These are phyloP conservation scores for Cyclotella cryptica DNA, from an alignment of 108 stramenopile genomes.

Conservation along the genomic window DNA sequence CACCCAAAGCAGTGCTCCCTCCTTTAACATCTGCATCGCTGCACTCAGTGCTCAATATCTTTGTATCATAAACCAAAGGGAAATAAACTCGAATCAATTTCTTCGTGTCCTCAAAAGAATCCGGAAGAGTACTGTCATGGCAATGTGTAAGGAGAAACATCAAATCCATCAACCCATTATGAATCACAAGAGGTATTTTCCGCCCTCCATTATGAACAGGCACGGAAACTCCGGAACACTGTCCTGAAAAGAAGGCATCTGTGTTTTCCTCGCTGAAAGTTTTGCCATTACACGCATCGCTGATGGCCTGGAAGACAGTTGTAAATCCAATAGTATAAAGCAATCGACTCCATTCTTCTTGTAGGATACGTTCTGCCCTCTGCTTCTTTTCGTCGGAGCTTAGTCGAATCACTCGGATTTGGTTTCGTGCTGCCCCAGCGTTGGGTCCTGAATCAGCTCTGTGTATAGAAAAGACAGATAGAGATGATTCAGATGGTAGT, in stretches of 20 bases:
- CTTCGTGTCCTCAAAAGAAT: slow-evolving; percentile 66
- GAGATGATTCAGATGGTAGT: not conserved
- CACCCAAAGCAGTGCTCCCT: slow-evolving; percentile 60
- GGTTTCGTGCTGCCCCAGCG: slow-evolving; percentile 48
- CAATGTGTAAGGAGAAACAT: slow-evolving; percentile 85
- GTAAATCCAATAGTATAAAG: slow-evolving; percentile 72
- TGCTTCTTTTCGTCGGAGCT: slow-evolving; percentile 59
- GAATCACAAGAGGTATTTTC: slow-evolving; percentile 78
- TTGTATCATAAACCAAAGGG: slow-evolving; percentile 82
- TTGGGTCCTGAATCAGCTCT: slow-evolving; percentile 34
- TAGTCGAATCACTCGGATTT: slow-evolving; percentile 73
- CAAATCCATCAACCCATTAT: slow-evolving; percentile 89
- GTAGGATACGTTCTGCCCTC: slow-evolving; percentile 55
- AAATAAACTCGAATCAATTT: slow-evolving; percentile 66
- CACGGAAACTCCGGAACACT: slow-evolving; percentile 14
- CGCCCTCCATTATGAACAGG: slow-evolving; percentile 17
- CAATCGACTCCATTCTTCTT: slow-evolving; percentile 69
- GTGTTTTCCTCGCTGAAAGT: slow-evolving; percentile 25
- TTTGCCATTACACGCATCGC: slow-evolving; percentile 68
- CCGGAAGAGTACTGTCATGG: slow-evolving; percentile 64
- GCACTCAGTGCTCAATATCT: slow-evolving; percentile 70
- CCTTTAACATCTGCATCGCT: slow-evolving; percentile 51
- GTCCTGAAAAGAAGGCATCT: slow-evolving; percentile 25
- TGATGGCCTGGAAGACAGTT: slow-evolving; percentile 78
- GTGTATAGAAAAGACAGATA: not conserved